Evolutionary conservation across 768 basidiomycete genomes (phyloP).

Genomic region (Boletus vermiculosoides): DNA sequence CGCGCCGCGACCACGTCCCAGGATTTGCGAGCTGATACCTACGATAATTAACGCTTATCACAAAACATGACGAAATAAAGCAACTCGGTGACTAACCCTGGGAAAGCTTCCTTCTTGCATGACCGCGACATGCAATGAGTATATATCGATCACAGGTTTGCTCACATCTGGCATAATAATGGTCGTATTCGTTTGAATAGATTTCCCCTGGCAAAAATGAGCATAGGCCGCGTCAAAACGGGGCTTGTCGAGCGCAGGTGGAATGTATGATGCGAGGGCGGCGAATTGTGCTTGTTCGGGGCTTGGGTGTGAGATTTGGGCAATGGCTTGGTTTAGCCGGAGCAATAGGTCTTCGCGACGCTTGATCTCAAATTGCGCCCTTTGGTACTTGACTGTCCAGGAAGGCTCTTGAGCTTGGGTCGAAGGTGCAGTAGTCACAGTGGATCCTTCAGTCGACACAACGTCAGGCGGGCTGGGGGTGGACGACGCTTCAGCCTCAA

Average conservation of each 20-base stretch:
- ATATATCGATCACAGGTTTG: conserved; percentile 29
- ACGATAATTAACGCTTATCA: conserved; percentile 3
- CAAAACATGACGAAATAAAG: neutral
- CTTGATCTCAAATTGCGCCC: conserved; percentile 31
- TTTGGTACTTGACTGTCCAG: conserved; percentile 22
- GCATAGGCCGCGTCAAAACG: conserved; percentile 30
- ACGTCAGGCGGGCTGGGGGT: neutral
- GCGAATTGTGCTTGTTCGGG: conserved; percentile 28
- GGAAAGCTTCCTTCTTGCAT: conserved; percentile 33
- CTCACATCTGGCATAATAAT: conserved; percentile 30
- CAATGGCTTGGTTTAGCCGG: conserved; percentile 29
- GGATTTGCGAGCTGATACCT: conserved; percentile 27
- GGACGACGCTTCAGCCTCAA: conserved; percentile 9
- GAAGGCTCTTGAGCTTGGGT: conserved; percentile 18
- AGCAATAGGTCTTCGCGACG: conserved; percentile 30
- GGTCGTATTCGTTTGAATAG: conserved; percentile 25
- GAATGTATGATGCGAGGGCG: conserved; percentile 27
- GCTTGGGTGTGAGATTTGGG: conserved; percentile 18
- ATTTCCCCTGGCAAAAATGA: conserved; percentile 30
- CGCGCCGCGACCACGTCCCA: conserved; percentile 30
- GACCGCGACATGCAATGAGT: conserved; percentile 30
- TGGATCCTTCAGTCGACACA: neutral
- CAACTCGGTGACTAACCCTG: conserved; percentile 22
- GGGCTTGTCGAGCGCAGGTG: conserved; percentile 29
- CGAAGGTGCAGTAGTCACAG: neutral